A percentile compares a stretch with the other conserved stretches of the same genome.
phyloP scores from a whole-genome alignment of 2,329 filamentous ascomycete species.

The Rhytidhysteron rufulum region DNA sequence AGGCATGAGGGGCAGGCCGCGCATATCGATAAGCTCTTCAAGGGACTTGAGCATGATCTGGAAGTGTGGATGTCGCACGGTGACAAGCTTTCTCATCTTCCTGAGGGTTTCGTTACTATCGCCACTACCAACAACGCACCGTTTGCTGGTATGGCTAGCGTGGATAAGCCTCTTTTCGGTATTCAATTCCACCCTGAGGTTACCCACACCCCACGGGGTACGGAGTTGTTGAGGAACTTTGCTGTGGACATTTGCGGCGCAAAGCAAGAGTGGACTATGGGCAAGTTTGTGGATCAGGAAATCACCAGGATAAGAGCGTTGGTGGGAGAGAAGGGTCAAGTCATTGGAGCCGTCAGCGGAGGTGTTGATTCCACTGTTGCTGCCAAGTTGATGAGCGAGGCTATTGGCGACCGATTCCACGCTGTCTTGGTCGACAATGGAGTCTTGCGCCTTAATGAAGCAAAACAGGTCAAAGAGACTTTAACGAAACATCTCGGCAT shows the following conservation, averaged over 20 bases:
- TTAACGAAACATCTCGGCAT: constrained; percentile 78
- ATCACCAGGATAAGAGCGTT: constrained; percentile 74
- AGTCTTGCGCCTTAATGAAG: constrained; percentile 82
- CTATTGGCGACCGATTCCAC: constrained; percentile 81
- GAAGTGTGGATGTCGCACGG: constrained; percentile 85
- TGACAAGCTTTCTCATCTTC: constrained; percentile 76
- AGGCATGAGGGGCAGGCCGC: constrained; percentile 50
- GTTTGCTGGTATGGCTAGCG: constrained; percentile 75
- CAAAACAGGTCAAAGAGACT: constrained; percentile 73
- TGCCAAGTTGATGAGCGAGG: constrained; percentile 78
- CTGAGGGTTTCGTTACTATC: constrained; percentile 68
- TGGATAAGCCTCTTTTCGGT: constrained; percentile 67
- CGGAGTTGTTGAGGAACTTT: constrained; percentile 74
- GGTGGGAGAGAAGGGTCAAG: constrained; percentile 77
- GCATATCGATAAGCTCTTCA: constrained; percentile 76
- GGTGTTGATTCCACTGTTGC: constrained; percentile 90
- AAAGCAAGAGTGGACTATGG: constrained; percentile 78
- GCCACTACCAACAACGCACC: constrained; percentile 72
- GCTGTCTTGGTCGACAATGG: constrained; percentile 85
- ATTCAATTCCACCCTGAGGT: constrained; percentile 92
- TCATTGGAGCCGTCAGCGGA: constrained; percentile 74
- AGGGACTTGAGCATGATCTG: constrained; percentile 66
- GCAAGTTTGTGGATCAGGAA: constrained; percentile 75
- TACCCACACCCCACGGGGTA: constrained; percentile 67
- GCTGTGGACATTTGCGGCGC: constrained; percentile 77